phyloP scores from a whole-genome alignment of 345 rosid genomes.

The Linum tenue region DNA sequence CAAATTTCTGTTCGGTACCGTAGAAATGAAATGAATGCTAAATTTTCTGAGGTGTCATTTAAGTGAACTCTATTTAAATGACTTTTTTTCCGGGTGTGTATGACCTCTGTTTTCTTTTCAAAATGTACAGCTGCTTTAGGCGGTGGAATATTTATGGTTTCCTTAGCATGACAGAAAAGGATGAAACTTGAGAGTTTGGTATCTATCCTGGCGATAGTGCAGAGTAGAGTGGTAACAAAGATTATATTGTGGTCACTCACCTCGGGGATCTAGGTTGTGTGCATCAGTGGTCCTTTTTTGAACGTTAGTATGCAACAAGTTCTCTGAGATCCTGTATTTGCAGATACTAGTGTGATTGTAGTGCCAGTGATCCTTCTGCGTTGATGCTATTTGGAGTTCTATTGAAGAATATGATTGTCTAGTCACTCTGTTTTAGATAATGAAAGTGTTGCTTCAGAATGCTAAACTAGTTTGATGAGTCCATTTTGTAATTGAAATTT shows the following conservation, averaged over 20 bases:
- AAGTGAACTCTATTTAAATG: conserved; percentile 1
- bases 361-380: too few species aligned
- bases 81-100: background rate
- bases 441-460: too few species aligned
- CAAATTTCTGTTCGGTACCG: background rate
- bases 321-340: background rate
- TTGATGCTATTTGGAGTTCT: too few species aligned
- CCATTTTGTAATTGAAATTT: background rate
- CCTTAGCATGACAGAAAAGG: background rate
- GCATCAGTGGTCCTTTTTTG: background rate
- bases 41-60: conserved; percentile 6
- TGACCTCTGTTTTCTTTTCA: background rate
- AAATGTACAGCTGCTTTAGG: background rate
- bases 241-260: background rate
- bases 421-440: too few species aligned
- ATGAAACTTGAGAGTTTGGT: background rate
- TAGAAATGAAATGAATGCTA: background rate
- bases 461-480: background rate
- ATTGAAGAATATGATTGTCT: too few species aligned
- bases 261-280: background rate
- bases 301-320: background rate
- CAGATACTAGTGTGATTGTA: too few species aligned
- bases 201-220: background rate
- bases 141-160: background rate
- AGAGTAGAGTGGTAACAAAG: background rate